Evolutionary conservation across 1,284 basidiomycete species (phyloP).

Genomic region (Irpex rosettiformis): DNA sequence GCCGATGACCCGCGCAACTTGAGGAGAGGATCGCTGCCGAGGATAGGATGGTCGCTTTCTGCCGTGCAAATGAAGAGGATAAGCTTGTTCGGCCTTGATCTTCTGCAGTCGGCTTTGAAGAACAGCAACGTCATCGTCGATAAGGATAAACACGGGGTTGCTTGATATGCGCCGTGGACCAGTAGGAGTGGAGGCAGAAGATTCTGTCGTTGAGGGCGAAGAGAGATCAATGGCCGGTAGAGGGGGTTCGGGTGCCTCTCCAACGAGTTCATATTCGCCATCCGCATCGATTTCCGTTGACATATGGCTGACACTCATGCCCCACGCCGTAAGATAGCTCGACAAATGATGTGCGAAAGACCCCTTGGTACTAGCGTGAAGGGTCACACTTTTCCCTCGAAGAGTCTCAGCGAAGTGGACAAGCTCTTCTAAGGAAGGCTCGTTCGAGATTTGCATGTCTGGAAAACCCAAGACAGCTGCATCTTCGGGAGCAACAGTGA

Average conservation of each 20-base stretch:
- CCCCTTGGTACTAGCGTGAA: conserved; percentile 81
- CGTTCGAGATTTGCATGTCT: conserved; percentile 49
- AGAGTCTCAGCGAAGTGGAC: conserved; percentile 76
- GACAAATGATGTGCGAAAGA: conserved; percentile 89
- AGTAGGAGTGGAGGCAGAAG: conserved; percentile 12
- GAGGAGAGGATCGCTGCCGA: conserved; percentile 75
- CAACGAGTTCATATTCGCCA: conserved; percentile 22
- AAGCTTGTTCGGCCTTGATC: conserved; percentile 53
- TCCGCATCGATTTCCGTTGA: conserved; percentile 58
- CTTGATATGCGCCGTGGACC: conserved; percentile 1
- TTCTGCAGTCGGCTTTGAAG: conserved; percentile 69
- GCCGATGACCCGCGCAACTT: conserved; percentile 59
- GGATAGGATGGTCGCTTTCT: conserved; percentile 69
- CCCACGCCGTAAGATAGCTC: conserved; percentile 91
- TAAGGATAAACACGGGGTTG: conserved; percentile 59
- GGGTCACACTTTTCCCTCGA: conserved; percentile 74
- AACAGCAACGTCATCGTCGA: conserved; percentile 84
- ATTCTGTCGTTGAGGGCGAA: conserved; percentile 8
- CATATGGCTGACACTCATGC: conserved; percentile 85
- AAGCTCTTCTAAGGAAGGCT: conserved; percentile 78
- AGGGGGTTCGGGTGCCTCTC: conserved; percentile 11
- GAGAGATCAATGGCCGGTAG: conserved; percentile 2
- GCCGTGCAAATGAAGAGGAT: conserved; percentile 38
- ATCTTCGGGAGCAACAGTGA: conserved; percentile 40
- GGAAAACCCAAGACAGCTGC: conserved; percentile 42